Evolutionary conservation across 352 stramenopile genomes (phyloP).

Genomic region (Aphanomyces invadans): DNA sequence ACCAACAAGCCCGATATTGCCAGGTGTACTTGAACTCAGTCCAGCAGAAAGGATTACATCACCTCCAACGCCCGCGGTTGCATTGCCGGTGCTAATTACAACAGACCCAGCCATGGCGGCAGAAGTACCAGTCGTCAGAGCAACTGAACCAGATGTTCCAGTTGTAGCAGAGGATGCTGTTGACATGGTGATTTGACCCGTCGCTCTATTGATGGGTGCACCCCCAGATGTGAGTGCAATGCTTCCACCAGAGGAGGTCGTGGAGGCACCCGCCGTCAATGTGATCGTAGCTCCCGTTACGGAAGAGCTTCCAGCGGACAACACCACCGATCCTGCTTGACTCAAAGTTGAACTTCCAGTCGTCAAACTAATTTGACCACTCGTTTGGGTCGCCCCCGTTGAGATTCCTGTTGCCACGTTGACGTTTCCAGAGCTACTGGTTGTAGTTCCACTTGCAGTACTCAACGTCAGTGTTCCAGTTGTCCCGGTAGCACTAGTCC

Average conservation of each 20-base stretch:
- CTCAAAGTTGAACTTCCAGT: slow-evolving; percentile 1
- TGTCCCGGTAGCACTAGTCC: neutral
- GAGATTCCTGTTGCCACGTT: neutral
- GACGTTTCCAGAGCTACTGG: slow-evolving; percentile 1
- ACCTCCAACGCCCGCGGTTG: slow-evolving; percentile 30
- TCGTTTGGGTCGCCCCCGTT: neutral
- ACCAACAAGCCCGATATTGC: neutral
- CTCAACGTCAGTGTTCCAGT: neutral
- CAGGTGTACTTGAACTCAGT: slow-evolving; percentile 19
- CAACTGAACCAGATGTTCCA: neutral
- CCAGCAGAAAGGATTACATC: slow-evolving; percentile 29
- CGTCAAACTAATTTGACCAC: neutral
- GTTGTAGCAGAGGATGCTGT: neutral
- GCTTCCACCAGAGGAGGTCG: neutral
- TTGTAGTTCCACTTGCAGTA: slow-evolving; percentile 8
- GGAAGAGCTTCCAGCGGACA: neutral
- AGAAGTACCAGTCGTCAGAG: neutral
- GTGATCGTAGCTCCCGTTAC: neutral
- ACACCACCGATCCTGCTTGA: neutral
- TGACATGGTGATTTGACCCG: neutral
- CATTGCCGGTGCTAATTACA: slow-evolving; percentile 25
- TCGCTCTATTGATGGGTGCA: neutral
- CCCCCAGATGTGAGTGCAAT: slow-evolving; percentile 3
- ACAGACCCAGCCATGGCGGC: slow-evolving; percentile 28
- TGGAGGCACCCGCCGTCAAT: neutral